Evolutionary conservation across 139 green algal species (phyloP), one percentile per base, ranked within the genome.

Genomic region (Axilococcus clingmanii): DNA sequence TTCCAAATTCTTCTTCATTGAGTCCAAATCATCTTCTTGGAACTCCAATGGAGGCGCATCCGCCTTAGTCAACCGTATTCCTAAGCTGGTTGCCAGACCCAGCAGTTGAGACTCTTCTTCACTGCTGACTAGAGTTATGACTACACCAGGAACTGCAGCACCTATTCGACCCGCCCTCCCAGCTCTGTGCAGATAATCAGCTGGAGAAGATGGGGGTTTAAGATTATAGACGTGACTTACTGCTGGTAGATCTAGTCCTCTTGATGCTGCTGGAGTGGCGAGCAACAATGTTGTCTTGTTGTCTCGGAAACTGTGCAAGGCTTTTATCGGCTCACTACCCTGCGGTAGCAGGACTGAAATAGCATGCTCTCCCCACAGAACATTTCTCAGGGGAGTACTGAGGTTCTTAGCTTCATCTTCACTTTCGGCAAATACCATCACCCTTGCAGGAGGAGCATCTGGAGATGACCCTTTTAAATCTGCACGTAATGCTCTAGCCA

Each of bases 171-270:
- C 86, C 2, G 77, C 74, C 5, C 86, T 66, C 8, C 86, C 86
- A 2, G 82, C 83, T 4, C 78, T 51, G 48, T 95, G 86, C 36
- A 94, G 59, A 62, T 95, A 94, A 24, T 84, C 61, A 2, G 57
- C 65, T 1, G 66, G 58, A 37, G 76, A 63, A 12, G 37, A 27
- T 14, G 81, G 86, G 34, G 64, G 40, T 9, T 66, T 76, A 9
- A 86, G 41, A 55, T 75, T 89, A 66, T 93, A 94, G 40, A 95
- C 82, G 50, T 89, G 75, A 42, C 58, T 82, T 2, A 95, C 83
- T 2, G 72, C 79, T 0, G 86, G 86, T 20, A 95, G 60, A 65
- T 95, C 86, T 33, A 95, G 65, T 2, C 86, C 86, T 1, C 86
- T 60, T 3, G 76, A 59, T 0, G 80, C 75, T 14, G 57, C 40